Base-by-base conservation (phyloP, 1,284 basidiomycete genomes). In the Mycosarcoma mackinlayi region DNA sequence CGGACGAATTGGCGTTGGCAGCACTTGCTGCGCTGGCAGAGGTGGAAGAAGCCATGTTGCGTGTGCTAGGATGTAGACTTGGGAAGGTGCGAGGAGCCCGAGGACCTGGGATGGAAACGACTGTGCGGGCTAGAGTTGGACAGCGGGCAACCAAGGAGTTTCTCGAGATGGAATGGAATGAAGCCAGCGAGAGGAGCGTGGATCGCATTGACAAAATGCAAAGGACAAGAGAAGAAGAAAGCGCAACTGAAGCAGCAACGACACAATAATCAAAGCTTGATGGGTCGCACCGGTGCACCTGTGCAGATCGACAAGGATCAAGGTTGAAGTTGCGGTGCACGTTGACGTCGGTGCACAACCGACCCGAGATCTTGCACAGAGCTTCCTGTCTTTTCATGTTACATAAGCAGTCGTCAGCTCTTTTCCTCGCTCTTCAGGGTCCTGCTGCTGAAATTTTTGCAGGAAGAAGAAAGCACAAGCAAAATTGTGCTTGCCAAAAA, bases 1-100 rank as follows among this genome's bases (percentile, higher is more conserved):
- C 54, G 16, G 52, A 53, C 18, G 57, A 45, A 30, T 71, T 66
- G 38, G 44, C 46, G 47, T 64, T 64, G 52, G 66, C 54, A 55
- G 59, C 59, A 6, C 53, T 31, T 2, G 58, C 63, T 23, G 56
- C 56, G 13, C 33, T 52, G 24, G 56, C 38, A 28, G 52, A n/a
- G 21, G 16, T 52, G 39, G 52, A 21, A 13, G 57, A 42, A 34
- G 52, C 56, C 63, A 66, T 66, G 9, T 47, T 60, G 56, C 52
- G 52, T 18, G 52, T 25, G 21, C 25, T 28, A 21, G 51, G 44
- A 39, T 31, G 42, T 24, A 39, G 28, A 13, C 33, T 18, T 4
- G 51, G 54, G 11, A 47, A 65, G 24, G 31, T 41, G 21, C 33
- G 48, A 7, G 5, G n/a, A 18, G 1, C 24, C 3, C 37, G 25